phyloP scores from a whole-genome alignment of 306 rosid genomes.

The Gastrolobium villosum region DNA sequence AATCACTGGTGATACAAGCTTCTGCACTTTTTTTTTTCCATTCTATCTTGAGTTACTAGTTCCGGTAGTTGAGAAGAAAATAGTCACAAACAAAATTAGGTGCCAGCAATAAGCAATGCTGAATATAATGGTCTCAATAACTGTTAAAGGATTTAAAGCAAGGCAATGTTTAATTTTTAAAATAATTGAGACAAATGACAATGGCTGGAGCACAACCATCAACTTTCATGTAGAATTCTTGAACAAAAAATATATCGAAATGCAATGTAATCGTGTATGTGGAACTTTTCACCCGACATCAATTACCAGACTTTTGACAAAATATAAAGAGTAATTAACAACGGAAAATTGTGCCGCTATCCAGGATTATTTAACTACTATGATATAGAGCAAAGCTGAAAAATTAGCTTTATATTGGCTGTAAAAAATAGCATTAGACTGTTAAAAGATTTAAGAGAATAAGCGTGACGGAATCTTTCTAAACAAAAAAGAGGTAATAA shows the following conservation, averaged over 20 bases:
- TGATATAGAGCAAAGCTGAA: conserved; percentile 1
- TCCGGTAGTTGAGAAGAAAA: background rate
- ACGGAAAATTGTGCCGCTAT: background rate
- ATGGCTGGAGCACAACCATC: conserved; percentile 21
- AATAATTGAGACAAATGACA: background rate
- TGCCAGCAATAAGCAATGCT: conserved; percentile 14
- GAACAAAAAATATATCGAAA: background rate
- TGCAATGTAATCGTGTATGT: background rate
- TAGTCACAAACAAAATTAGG: background rate
- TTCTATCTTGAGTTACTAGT: too few species aligned
- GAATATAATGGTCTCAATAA: background rate
- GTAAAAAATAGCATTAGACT: background rate
- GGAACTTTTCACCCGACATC: background rate
- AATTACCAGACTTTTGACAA: background rate
- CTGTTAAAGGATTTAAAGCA: background rate
- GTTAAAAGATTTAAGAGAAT: background rate
- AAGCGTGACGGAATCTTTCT: conserved; percentile 27
- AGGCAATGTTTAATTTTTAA: background rate
- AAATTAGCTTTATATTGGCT: background rate
- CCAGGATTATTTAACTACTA: conserved; percentile 16
- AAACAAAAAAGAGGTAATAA: background rate
- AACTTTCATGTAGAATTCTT: background rate
- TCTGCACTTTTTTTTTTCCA: too few species aligned
- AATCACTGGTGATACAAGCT: too few species aligned
- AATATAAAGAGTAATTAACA: background rate